These are phyloP conservation scores for Curvularia sp. DNA, from an alignment of 2,329 filamentous ascomycete genomes.

Conservation along the genomic window DNA sequence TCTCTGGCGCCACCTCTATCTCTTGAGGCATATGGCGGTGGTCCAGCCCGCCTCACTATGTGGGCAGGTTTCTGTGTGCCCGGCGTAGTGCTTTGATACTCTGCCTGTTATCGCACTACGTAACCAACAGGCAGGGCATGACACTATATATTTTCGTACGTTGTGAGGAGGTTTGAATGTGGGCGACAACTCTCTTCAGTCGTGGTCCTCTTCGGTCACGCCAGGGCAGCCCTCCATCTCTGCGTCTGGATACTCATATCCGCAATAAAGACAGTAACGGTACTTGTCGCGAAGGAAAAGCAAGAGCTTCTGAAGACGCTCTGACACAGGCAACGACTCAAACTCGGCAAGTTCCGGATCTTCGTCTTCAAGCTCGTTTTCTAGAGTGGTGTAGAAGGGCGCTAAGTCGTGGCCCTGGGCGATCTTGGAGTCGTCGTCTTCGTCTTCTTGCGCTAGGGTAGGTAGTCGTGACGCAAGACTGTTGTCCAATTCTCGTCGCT, in stretches of 20 bases:
- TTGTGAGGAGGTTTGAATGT: background rate
- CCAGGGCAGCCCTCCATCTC: slow-evolving; percentile 90
- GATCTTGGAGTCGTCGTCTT: slow-evolving; percentile 74
- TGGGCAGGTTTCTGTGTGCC: too few species aligned
- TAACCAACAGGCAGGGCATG: background rate
- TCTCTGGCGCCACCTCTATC: too few species aligned
- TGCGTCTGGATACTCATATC: slow-evolving; percentile 75
- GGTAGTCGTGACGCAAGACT: slow-evolving; percentile 60
- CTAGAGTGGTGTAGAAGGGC: slow-evolving; percentile 59
- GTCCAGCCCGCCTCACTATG: too few species aligned
- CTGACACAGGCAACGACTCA: slow-evolving; percentile 69
- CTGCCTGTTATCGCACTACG: background rate
- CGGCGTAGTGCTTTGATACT: background rate
- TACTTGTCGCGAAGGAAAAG: slow-evolving; percentile 73
- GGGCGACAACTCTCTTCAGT: slow-evolving; percentile 50
- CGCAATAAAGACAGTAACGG: slow-evolving; percentile 96
- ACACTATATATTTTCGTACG: background rate
- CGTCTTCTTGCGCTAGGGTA: slow-evolving; percentile 66
- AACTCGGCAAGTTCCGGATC: slow-evolving; percentile 83
- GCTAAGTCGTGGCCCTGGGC: slow-evolving; percentile 68
- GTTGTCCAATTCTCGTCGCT: slow-evolving; percentile 39
- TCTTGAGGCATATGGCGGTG: too few species aligned
- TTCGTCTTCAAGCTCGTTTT: slow-evolving; percentile 76
- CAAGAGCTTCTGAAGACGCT: slow-evolving; percentile 72
- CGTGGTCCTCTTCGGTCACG: slow-evolving; percentile 81